Base-by-base conservation (phyloP, 75 land plant genomes). In the Sequoiadendron giganteum region DNA sequence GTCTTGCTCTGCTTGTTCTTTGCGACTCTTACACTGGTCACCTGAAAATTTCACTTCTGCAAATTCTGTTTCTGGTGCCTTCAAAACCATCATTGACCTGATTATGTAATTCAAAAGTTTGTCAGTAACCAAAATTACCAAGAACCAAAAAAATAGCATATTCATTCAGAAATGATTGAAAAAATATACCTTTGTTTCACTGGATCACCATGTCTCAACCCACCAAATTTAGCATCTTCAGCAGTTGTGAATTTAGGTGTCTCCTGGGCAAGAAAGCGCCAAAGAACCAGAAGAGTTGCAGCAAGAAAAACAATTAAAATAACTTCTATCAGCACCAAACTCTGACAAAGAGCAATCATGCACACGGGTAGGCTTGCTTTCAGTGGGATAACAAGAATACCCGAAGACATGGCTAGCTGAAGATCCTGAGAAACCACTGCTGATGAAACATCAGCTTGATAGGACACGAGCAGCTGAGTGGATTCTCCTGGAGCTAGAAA, bases 361-460 rank as follows among this genome's bases (percentile, higher is more conserved):
- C 86, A 58, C 16, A 76, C 11, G 16, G 96, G 96, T 30, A 95
- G 55, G 61, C 21, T 93, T 79, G 92, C 94, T 84, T 89, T 89
- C 92, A 94, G 90, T 36, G 95, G 96, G 54, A 95, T 90, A 85
- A 92, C 92, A 85, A 94, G 84, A 48, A 95, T 85, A 21, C 96
- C 94, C 28, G 89, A 88, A 49, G 92, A 86, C 89, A 89, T 48
- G 38, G 87, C 85, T 65, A 95, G 85, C 83, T 94, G 91, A 86
- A 95, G 93, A 88, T 95, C 95, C 58, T 91, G 90, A 39, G 88
- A 86, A 36, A 94, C 86, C 38, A 86, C 89, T 75, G 89, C 40
- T 61, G 90, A 88, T 78, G 92, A 88, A 88, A 92, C 91, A 72
- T 93, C 92, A 30, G 93, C 30, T 90, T 90, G 90, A 83, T 91